Percentiles rank a stretch among this genome's conserved stretches.
phyloP scores from a whole-genome alignment of 306 rosid genomes.

The Quillaja saponaria region DNA sequence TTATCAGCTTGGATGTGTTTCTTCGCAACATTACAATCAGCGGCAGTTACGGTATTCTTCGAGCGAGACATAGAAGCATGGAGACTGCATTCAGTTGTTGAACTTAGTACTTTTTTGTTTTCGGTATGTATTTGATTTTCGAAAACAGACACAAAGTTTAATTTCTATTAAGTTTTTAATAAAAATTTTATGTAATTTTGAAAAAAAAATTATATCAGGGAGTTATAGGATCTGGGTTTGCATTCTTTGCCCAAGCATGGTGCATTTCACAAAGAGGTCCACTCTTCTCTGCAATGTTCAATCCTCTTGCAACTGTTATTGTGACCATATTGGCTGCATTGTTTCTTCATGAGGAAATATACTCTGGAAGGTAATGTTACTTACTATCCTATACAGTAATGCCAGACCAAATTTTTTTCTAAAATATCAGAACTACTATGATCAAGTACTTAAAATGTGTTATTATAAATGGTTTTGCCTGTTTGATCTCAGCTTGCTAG shows the following conservation, averaged over 20 bases:
- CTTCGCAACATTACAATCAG: constrained; percentile 45
- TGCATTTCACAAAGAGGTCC: constrained; percentile 55
- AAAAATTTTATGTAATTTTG: too few relatives aligned
- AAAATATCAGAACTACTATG: too few relatives aligned
- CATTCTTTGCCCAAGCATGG: constrained; percentile 58
- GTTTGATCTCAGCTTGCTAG: constrained; percentile 38
- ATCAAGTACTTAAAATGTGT: too few relatives aligned
- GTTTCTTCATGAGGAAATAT: constrained; percentile 48
- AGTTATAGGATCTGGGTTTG: constrained; percentile 45
- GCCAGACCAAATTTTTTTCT: too few relatives aligned
- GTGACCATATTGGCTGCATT: constrained; percentile 48
- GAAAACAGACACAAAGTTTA: too few relatives aligned
- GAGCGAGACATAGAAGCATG: constrained; percentile 43
- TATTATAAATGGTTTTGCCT: neutral
- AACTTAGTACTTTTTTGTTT: constrained; percentile 21
- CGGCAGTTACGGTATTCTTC: constrained; percentile 23
- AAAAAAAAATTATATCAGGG: too few relatives aligned
- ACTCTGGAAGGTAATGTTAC: constrained; percentile 27
- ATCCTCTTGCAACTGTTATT: constrained; percentile 47
- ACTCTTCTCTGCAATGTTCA: constrained; percentile 52
- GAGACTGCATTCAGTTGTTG: constrained; percentile 40
- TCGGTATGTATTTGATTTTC: constrained; percentile 9
- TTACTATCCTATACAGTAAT: too few relatives aligned
- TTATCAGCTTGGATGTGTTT: constrained; percentile 66
- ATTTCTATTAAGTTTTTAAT: too few relatives aligned